Evolutionary conservation across 345 rosid genomes (phyloP).

Genomic region (Raphanus sativus): DNA sequence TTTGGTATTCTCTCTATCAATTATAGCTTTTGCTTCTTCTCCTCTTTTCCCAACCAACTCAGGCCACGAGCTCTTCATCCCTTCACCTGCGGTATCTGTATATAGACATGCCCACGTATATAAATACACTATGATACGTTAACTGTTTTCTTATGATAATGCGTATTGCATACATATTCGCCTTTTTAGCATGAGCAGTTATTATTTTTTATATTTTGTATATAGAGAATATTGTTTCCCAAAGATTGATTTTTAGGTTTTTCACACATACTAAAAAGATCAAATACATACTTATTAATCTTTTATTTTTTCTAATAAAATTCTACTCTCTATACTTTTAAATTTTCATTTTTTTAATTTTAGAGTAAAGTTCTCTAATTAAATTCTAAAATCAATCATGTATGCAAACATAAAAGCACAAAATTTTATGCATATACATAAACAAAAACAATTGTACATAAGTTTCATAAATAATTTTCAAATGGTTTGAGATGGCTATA

Average conservation of each 20-base stretch:
- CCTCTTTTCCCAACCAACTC: conserved; percentile 47
- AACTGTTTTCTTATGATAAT: background rate
- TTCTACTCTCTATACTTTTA: no score
- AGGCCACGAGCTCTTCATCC: conserved; percentile 46
- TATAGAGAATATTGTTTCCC: background rate
- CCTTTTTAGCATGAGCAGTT: background rate
- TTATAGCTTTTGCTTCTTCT: conserved; percentile 40
- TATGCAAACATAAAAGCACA: background rate
- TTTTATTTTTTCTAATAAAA: background rate
- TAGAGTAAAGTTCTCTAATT: background rate
- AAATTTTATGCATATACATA: no score
- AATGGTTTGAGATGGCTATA: background rate
- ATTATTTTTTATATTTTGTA: background rate
- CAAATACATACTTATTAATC: background rate
- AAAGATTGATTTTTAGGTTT: background rate
- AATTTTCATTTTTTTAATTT: no score
- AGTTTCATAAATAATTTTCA: background rate
- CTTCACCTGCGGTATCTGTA: conserved; percentile 27
- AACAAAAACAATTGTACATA: no score
- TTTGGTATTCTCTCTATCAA: conserved; percentile 41
- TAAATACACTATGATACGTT: background rate
- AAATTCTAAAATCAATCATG: background rate
- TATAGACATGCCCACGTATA: background rate
- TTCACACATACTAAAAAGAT: background rate
- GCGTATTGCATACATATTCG: background rate